phyloP scores from a whole-genome alignment of 2,329 filamentous ascomycete genomes.

The Pyrenophora teres region DNA sequence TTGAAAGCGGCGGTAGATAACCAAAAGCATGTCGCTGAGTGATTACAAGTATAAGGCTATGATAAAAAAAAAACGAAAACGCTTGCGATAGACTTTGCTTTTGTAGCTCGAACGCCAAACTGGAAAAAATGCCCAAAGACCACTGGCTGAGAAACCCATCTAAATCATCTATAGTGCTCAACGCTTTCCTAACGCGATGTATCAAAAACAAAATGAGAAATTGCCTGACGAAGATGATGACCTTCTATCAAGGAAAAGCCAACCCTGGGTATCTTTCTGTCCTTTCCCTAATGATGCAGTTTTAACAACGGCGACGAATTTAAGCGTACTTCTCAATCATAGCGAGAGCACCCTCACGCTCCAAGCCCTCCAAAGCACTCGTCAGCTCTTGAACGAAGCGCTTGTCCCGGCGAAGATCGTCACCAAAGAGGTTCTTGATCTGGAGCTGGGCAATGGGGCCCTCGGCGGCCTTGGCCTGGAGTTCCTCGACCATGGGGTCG shows the following conservation, averaged over 20 bases:
- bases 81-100: no score
- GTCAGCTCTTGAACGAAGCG: slow-evolving; percentile 35
- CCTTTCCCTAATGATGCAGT: background rate
- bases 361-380: slow-evolving; percentile 27
- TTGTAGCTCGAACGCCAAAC: no score
- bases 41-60: no score
- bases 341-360: slow-evolving; percentile 26
- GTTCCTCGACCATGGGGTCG: slow-evolving; percentile 34
- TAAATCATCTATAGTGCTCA: no score
- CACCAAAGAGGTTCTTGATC: slow-evolving; percentile 29
- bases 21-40: no score
- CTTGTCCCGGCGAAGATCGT: slow-evolving; percentile 32
- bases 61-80: no score
- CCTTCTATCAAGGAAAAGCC: background rate
- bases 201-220: background rate
- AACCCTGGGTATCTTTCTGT: slow-evolving; percentile 4
- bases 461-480: slow-evolving; percentile 28
- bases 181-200: no score
- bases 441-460: slow-evolving; percentile 18
- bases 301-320: background rate
- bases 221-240: background rate
- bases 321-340: slow-evolving; percentile 28
- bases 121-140: no score
- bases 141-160: no score
- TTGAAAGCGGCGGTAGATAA: no score